A percentile compares a stretch with the other conserved stretches of the same genome.
Evolutionary conservation across 2,329 filamentous ascomycete species (phyloP).

Genomic region (Neoascochyta sp.): DNA sequence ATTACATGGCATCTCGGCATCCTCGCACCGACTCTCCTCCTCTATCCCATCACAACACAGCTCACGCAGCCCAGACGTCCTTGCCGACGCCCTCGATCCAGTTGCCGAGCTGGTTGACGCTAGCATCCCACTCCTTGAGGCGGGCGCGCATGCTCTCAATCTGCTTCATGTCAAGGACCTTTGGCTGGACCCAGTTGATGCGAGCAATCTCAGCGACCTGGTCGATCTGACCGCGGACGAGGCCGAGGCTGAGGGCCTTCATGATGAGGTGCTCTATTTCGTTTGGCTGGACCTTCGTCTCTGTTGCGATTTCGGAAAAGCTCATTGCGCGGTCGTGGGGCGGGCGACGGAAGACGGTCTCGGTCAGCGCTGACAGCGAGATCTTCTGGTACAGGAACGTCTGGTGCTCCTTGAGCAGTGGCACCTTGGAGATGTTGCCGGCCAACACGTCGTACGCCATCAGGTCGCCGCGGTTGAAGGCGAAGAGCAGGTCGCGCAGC

Average conservation of each 20-base stretch:
- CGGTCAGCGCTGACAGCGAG: constrained; percentile 90
- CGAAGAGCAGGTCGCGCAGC: constrained; percentile 93
- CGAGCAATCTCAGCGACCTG: constrained; percentile 91
- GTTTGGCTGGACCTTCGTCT: constrained; percentile 85
- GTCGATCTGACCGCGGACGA: constrained; percentile 89
- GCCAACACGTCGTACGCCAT: constrained; percentile 79
- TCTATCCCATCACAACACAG: background rate
- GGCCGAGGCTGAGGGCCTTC: constrained; percentile 93
- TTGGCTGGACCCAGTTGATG: constrained; percentile 98
- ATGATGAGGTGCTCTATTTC: constrained; percentile 98
- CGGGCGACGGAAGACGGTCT: constrained; percentile 91
- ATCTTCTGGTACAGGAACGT: constrained; percentile 95
- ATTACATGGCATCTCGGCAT: background rate
- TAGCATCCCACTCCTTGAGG: constrained; percentile 90
- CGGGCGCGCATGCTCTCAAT: constrained; percentile 87
- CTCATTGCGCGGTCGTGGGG: constrained; percentile 94
- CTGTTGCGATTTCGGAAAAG: constrained; percentile 79
- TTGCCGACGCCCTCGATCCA: constrained; percentile 94
- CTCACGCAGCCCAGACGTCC: constrained; percentile 82
- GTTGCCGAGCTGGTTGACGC: constrained; percentile 91
- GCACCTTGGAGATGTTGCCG: constrained; percentile 74
- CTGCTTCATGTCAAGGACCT: constrained; percentile 93
- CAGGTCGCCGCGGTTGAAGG: constrained; percentile 94
- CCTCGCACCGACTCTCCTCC: background rate
- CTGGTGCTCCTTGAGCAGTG: constrained; percentile 73